These are phyloP conservation scores for Cantharellus anzutake DNA, from an alignment of 768 basidiomycete species.

Conservation along the genomic window DNA sequence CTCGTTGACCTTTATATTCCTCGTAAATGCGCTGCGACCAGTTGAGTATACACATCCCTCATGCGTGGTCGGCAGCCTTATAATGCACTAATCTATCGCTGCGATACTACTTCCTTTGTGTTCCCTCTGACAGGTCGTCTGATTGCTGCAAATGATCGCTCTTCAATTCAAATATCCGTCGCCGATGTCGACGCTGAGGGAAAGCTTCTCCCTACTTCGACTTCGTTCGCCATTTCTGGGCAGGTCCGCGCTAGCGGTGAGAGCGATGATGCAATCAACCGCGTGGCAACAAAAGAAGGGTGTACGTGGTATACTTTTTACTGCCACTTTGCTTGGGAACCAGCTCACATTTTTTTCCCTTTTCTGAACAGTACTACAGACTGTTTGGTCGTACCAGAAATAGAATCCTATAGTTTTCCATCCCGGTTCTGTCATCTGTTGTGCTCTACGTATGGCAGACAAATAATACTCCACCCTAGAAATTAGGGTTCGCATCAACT, in stretches of 20 bases:
- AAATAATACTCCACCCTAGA: too few relatives aligned
- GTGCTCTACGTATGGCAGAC: too few relatives aligned
- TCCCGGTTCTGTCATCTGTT: too few relatives aligned
- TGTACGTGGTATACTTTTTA: conserved; percentile 32
- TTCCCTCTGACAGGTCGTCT: conserved; percentile 51
- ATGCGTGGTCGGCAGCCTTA: not conserved
- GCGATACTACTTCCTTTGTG: not conserved
- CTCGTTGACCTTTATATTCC: conserved; percentile 99
- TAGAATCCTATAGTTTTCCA: conserved; percentile 15
- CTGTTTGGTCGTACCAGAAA: conserved; percentile 93
- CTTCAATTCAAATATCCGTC: conserved; percentile 91
- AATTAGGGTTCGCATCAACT: too few relatives aligned
- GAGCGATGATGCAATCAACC: conserved; percentile 91
- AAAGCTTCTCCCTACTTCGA: conserved; percentile 55
- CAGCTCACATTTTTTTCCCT: conserved; percentile 4
- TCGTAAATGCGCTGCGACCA: conserved; percentile 96
- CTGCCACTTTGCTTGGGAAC: not conserved
- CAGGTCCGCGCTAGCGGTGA: conserved; percentile 89
- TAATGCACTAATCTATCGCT: not conserved
- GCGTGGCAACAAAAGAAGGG: conserved; percentile 86
- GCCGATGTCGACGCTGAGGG: conserved; percentile 87
- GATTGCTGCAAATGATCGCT: conserved; percentile 98
- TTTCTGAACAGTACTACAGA: conserved; percentile 57
- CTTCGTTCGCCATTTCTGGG: conserved; percentile 89
- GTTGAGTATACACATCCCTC: conserved; percentile 21